A percentile compares a stretch with the other conserved stretches of the same genome.
Evolutionary conservation across 2,329 filamentous ascomycete genomes (phyloP).

Genomic region (Trichoderma atrobrunneum): DNA sequence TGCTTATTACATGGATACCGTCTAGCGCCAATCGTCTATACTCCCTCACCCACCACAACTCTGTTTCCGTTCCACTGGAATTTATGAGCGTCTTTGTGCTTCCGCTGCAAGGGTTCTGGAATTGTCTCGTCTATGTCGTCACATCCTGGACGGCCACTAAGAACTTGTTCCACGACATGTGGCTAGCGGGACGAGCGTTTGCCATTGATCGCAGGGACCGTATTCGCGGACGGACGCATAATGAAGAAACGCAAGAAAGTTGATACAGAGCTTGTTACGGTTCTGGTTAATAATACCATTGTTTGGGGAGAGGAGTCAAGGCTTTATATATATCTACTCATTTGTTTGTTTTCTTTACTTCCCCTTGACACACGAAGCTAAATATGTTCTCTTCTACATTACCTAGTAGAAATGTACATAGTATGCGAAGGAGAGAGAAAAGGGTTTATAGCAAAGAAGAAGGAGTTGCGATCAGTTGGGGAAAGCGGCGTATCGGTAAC

Average conservation of each 20-base stretch:
- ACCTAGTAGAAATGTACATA: neutral
- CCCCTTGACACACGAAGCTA: neutral
- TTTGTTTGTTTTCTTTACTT: neutral
- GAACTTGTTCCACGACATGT: constrained; percentile 21
- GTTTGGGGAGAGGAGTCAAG: neutral
- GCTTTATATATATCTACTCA: neutral
- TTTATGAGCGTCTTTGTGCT: constrained; percentile 67
- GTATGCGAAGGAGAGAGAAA: neutral
- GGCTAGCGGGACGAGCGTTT: neutral
- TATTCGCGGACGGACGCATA: neutral
- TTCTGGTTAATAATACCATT: neutral
- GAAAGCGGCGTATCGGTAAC: neutral
- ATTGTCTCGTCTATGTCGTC: constrained; percentile 65
- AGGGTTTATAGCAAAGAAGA: neutral
- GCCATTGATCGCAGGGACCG: neutral
- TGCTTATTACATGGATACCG: constrained; percentile 67
- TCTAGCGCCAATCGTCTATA: constrained; percentile 71
- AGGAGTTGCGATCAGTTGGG: neutral
- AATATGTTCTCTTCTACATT: neutral
- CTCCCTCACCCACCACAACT: constrained; percentile 52
- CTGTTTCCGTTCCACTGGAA: constrained; percentile 55
- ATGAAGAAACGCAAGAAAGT: neutral
- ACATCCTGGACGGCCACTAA: constrained; percentile 61
- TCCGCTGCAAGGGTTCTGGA: constrained; percentile 77
- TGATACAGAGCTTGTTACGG: neutral